Conservation (phyloP, 805 yeast genomes). For the Ogataea paraovalis region DNA sequence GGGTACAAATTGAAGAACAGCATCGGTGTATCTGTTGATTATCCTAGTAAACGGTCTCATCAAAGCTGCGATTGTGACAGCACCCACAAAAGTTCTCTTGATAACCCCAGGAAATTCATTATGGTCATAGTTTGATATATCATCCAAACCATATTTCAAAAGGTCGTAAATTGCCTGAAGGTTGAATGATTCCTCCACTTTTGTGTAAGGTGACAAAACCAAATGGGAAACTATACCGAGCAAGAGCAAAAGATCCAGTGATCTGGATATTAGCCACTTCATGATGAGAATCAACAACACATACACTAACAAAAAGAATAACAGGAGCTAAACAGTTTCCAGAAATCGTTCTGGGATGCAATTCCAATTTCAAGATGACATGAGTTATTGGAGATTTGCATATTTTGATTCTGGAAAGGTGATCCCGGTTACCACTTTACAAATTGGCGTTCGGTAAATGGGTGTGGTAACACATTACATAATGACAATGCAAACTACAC, state of each 20-base stretch:
- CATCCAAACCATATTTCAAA: conserved; percentile 53
- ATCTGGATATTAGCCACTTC: neutral
- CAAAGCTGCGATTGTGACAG: conserved; percentile 48
- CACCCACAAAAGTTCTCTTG: conserved; percentile 79
- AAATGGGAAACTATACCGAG: conserved; percentile 47
- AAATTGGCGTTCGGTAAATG: too few species aligned
- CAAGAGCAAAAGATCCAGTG: conserved; percentile 34
- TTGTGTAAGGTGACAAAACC: conserved; percentile 70
- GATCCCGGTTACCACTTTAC: too few species aligned
- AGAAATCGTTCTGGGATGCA: too few species aligned
- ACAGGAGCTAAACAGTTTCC: too few species aligned
- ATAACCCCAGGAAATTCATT: conserved; percentile 80
- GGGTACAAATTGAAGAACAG: neutral
- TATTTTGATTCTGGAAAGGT: too few species aligned
- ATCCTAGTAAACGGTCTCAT: conserved; percentile 35
- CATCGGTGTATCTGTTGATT: conserved; percentile 2
- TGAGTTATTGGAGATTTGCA: too few species aligned
- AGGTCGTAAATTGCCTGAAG: conserved; percentile 87
- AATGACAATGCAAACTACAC: too few species aligned
- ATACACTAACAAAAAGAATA: neutral
- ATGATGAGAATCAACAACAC: neutral
- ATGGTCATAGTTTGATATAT: conserved; percentile 62
- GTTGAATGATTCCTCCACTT: conserved; percentile 92
- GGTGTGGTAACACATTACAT: too few species aligned
- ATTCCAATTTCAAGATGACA: too few species aligned